Evolutionary conservation across 2,329 filamentous ascomycete species (phyloP).

Genomic region (Fusarium penzigii): DNA sequence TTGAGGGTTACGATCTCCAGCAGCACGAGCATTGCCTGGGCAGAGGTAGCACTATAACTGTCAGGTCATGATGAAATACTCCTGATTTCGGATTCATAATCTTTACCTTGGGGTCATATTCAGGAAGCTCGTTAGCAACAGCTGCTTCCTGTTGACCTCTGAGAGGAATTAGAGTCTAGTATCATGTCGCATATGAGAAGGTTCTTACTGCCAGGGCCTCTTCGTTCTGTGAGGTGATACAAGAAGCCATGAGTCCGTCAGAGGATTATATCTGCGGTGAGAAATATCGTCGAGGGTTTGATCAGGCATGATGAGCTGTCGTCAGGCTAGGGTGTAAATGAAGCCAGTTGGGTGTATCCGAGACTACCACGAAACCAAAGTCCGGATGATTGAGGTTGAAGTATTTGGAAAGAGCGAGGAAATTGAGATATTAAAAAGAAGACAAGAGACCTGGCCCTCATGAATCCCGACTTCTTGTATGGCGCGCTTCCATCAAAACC

Average conservation of each 20-base stretch:
- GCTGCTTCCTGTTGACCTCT: slow-evolving; percentile 79
- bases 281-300: slow-evolving; percentile 92
- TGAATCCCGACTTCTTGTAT: slow-evolving; percentile 13
- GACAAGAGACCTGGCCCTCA: slow-evolving; percentile 15
- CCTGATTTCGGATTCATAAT: slow-evolving; percentile 10
- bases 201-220: slow-evolving; percentile 91
- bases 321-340: no score
- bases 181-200: background rate
- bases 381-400: background rate
- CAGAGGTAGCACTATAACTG: slow-evolving; percentile 80
- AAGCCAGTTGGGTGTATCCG: no score
- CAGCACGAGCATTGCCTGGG: slow-evolving; percentile 84
- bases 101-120: slow-evolving; percentile 73
- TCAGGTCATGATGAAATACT: slow-evolving; percentile 5
- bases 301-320: slow-evolving; percentile 70
- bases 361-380: no score
- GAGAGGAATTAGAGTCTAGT: slow-evolving; percentile 6
- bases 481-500: slow-evolving; percentile 20
- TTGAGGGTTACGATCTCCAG: slow-evolving; percentile 81
- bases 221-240: slow-evolving; percentile 97
- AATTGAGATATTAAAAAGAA: background rate
- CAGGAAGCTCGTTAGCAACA: slow-evolving; percentile 67
- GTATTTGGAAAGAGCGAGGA: background rate
- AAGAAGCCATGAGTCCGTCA: slow-evolving; percentile 87
- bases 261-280: slow-evolving; percentile 88